Evolutionary conservation across 2,329 filamentous ascomycete genomes (phyloP).

Genomic region (Hymenoscyphus repandus): DNA sequence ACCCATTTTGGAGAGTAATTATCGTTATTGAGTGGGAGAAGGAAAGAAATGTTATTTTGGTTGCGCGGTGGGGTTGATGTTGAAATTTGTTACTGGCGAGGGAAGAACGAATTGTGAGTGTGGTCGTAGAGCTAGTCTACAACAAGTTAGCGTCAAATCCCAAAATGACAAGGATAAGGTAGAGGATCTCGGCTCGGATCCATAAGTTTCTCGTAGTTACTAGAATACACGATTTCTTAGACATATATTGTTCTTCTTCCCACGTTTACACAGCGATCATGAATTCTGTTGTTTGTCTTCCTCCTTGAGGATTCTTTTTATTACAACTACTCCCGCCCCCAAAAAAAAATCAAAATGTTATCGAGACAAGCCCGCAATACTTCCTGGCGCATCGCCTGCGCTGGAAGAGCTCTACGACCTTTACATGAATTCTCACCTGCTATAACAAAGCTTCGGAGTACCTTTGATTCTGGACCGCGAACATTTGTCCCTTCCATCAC

Average conservation of each 20-base stretch:
- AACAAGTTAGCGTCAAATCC: too few species aligned
- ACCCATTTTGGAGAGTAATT: constrained; percentile 46
- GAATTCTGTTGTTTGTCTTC: too few species aligned
- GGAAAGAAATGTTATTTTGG: constrained; percentile 4
- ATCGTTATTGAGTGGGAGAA: constrained; percentile 5
- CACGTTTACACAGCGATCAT: too few species aligned
- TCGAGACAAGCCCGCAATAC: constrained; percentile 23
- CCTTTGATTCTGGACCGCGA: constrained; percentile 14
- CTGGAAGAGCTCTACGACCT: constrained; percentile 12
- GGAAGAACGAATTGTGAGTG: not conserved
- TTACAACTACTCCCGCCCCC: not conserved
- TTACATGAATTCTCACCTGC: constrained; percentile 7
- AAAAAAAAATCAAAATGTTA: constrained; percentile 19
- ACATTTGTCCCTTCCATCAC: constrained; percentile 36
- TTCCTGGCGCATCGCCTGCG: constrained; percentile 22
- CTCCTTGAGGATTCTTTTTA: too few species aligned
- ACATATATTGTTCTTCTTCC: too few species aligned
- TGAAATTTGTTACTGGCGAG: constrained; percentile 7
- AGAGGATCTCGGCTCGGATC: not conserved
- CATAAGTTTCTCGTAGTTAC: too few species aligned
- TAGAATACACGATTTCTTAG: too few species aligned
- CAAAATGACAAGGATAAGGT: too few species aligned
- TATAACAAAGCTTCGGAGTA: constrained; percentile 11
- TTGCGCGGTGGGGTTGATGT: constrained; percentile 13
- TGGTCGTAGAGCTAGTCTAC: too few species aligned